Percentiles rank a stretch among this genome's conserved stretches.
phyloP scores from a whole-genome alignment of 176 grass and related monocot species.

The Dactylis glomerata region DNA sequence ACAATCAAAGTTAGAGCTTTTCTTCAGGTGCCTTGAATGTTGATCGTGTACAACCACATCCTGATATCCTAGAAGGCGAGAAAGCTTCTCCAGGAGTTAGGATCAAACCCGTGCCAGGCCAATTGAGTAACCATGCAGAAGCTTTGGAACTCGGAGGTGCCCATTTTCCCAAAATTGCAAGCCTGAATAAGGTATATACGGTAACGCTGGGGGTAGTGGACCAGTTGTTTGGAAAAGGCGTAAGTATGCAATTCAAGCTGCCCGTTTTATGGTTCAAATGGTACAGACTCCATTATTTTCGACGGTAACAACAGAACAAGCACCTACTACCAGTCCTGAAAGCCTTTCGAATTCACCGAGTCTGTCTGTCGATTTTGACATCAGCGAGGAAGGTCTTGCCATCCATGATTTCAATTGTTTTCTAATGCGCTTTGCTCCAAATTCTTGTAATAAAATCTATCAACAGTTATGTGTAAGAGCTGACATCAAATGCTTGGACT shows the following conservation, averaged over 20 bases:
- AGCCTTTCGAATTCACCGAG: constrained; percentile 31
- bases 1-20: too few relatives aligned
- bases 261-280: constrained; percentile 95
- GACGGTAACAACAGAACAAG: constrained; percentile 35
- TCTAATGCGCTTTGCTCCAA: neutral
- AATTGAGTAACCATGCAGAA: too few relatives aligned
- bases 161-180: too few relatives aligned
- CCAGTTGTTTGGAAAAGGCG: constrained; percentile 59
- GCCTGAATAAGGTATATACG: constrained; percentile 76
- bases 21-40: too few relatives aligned
- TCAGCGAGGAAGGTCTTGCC: constrained; percentile 72
- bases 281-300: constrained; percentile 68
- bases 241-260: constrained; percentile 60
- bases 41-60: too few relatives aligned
- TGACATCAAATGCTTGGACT: constrained; percentile 32
- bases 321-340: constrained; percentile 39
- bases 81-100: too few relatives aligned
- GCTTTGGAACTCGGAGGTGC: too few relatives aligned
- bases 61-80: too few relatives aligned
- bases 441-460: neutral
- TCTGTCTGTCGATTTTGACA: constrained; percentile 44
- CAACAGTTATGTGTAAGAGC: neutral
- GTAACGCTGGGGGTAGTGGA: constrained; percentile 59
- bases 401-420: constrained; percentile 24
- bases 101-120: too few relatives aligned